These are phyloP conservation scores for Pinus tabuliformis DNA, from an alignment of 75 land plant genomes.

Conservation along the genomic window DNA sequence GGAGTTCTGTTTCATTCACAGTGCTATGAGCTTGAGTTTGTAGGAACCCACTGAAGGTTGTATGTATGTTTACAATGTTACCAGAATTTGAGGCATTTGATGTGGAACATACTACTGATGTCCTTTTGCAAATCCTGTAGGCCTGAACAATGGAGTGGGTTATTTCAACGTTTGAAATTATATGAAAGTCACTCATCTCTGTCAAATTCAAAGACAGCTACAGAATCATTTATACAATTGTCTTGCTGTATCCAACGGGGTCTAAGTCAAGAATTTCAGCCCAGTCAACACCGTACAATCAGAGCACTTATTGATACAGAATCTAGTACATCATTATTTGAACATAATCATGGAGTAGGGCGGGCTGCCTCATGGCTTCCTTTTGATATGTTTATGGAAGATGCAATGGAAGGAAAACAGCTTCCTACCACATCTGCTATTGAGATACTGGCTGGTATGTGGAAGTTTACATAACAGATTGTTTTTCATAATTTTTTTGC, in stretches of 20 bases:
- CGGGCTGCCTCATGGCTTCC: conserved; percentile 65
- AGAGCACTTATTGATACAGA: conserved; percentile 36
- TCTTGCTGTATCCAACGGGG: conserved; percentile 38
- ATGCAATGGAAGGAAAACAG: conserved; percentile 72
- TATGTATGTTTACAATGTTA: too few relatives aligned
- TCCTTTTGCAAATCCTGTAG: conserved; percentile 21
- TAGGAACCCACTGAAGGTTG: not conserved
- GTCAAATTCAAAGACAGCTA: conserved; percentile 11
- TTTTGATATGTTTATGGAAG: conserved; percentile 83
- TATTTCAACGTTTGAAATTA: conserved; percentile 54
- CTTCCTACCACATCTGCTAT: conserved; percentile 58
- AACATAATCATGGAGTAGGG: conserved; percentile 38
- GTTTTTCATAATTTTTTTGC: not conserved
- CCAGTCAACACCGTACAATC: conserved; percentile 37
- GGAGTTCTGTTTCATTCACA: not conserved
- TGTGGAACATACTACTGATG: not conserved
- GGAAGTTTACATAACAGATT: not conserved
- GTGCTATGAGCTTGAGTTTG: not conserved
- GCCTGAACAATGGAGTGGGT: conserved; percentile 62
- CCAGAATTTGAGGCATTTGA: not conserved
- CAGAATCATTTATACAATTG: conserved; percentile 33
- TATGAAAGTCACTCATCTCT: conserved; percentile 37
- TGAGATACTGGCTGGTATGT: conserved; percentile 62
- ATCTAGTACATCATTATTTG: conserved; percentile 27
- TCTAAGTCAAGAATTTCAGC: conserved; percentile 34